These are phyloP conservation scores for Fonsecaea monophora DNA, from an alignment of 2,329 filamentous ascomycete species.

Conservation along the genomic window DNA sequence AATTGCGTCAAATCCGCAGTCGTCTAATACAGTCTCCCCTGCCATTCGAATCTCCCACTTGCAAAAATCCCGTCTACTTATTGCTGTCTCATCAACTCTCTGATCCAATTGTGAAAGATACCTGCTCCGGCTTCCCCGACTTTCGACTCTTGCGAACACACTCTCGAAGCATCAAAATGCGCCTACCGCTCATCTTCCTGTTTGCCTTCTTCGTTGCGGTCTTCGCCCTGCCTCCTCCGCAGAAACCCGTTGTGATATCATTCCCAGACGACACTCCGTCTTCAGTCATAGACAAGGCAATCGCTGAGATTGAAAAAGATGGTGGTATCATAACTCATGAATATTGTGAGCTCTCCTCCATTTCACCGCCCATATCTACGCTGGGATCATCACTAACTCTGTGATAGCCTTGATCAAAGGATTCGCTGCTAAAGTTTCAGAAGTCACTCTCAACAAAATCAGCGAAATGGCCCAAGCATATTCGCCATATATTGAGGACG, in stretches of 20 bases:
- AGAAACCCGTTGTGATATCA: conserved; percentile 78
- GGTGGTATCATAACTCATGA: conserved; percentile 81
- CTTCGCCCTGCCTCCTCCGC: conserved; percentile 46
- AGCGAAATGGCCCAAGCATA: conserved; percentile 67
- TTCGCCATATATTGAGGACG: conserved; percentile 75
- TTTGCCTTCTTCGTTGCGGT: conserved; percentile 67
- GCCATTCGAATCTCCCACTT: background rate
- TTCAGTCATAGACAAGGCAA: conserved; percentile 72
- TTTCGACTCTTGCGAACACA: background rate
- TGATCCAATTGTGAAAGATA: background rate
- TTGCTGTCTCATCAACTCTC: background rate
- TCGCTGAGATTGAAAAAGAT: conserved; percentile 70
- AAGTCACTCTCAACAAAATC: conserved; percentile 71
- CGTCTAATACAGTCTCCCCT: background rate
- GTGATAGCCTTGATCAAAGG: conserved; percentile 62
- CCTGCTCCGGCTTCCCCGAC: background rate
- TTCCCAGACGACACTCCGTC: conserved; percentile 75
- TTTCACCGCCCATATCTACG: background rate
- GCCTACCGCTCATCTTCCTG: conserved; percentile 64
- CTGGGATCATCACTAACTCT: conserved; percentile 30
- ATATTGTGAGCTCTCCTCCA: conserved; percentile 66
- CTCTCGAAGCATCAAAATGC: conserved; percentile 62
- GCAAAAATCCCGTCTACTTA: background rate
- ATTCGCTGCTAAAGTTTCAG: conserved; percentile 76
- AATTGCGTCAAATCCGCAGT: background rate